Conservation (phyloP, 768 basidiomycete species). For the Coprinopsis sp. region DNA sequence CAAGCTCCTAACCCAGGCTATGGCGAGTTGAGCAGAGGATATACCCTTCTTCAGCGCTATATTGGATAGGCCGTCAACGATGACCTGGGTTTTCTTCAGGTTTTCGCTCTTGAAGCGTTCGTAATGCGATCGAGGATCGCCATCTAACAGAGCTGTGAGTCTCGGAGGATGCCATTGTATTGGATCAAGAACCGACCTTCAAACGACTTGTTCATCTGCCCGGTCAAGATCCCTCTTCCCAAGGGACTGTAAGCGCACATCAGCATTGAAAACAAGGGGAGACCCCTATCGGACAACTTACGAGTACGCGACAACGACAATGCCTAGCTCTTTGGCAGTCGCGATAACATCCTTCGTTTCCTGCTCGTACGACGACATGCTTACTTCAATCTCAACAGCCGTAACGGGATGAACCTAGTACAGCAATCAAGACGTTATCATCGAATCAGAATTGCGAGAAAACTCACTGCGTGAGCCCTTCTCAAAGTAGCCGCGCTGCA, state of each 20-base stretch:
- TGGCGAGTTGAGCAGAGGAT: conserved; percentile 38
- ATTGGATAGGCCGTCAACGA: conserved; percentile 37
- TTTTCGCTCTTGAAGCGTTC: conserved; percentile 46
- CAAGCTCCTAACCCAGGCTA: conserved; percentile 39
- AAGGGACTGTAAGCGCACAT: conserved; percentile 37
- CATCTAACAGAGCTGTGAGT: conserved; percentile 23
- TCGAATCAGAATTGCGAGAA: background rate
- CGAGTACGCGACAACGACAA: conserved; percentile 61
- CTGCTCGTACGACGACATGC: conserved; percentile 54
- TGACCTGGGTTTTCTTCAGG: conserved; percentile 37
- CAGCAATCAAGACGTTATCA: background rate
- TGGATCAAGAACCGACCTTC: background rate
- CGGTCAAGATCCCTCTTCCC: conserved; percentile 50
- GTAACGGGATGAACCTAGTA: conserved; percentile 49
- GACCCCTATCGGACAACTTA: conserved; percentile 16
- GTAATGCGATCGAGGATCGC: conserved; percentile 33
- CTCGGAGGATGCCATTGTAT: background rate
- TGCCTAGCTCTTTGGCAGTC: conserved; percentile 49
- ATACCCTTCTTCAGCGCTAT: conserved; percentile 40
- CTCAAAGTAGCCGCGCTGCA: too few species aligned
- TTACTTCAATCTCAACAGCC: conserved; percentile 64
- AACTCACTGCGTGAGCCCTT: conserved; percentile 29
- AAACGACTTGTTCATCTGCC: conserved; percentile 33
- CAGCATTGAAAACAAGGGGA: background rate
- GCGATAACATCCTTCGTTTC: conserved; percentile 52